Base-by-base conservation (phyloP, 805 yeast species). In the Teunomyces lycoperdinae region DNA sequence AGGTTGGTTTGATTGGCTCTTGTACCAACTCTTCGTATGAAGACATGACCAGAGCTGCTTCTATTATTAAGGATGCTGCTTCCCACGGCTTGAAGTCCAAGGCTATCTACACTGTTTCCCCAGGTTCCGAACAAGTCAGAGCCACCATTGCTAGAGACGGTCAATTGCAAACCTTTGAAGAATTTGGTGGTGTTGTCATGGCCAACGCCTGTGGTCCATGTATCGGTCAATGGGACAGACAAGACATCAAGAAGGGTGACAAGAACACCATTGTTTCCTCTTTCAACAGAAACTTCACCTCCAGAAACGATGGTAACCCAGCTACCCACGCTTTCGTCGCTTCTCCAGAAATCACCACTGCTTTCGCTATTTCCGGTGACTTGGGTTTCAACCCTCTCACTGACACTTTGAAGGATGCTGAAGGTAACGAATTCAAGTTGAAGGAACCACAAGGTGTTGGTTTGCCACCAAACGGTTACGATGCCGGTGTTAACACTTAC, bases 201-300 rank as follows among this genome's bases (percentile, higher is more conserved):
- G 97, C 98, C 46, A 92, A 92, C 68, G 99, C 99, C 16, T 92
- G 99, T 79, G 99, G 99, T 58, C 99, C 98, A 63, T 92, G 99
- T 77, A 92, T 92, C 66, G 99, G 99, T 50, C 99, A 92, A 79
- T 92, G 98, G 98, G 97, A 91, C 71, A 87, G 98, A 75, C 87
- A 79, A 64, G 91, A 88, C 69, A 83, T 89, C 70, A 84, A 88
- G 78, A 89, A 88, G 80, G 94, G 91, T 68, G 96, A 88, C 72
- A 87, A 89, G 76, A 92, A 92, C 81, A 92, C 97, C 62, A 92
- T 92, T 72, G 92, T 92, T 63, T 88, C 97, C 36, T 89, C 97
- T 53, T 92, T 88, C 85, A 92, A 92, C 87, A 88, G 98, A 81
- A 92, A 92, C 77, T 92, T 92, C 82, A 87, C 96, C 61, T 85